Percentiles rank a stretch among this genome's conserved stretches.
Evolutionary conservation across 257 asterid genomes (phyloP).

Genomic region (Solanum habrochaites): DNA sequence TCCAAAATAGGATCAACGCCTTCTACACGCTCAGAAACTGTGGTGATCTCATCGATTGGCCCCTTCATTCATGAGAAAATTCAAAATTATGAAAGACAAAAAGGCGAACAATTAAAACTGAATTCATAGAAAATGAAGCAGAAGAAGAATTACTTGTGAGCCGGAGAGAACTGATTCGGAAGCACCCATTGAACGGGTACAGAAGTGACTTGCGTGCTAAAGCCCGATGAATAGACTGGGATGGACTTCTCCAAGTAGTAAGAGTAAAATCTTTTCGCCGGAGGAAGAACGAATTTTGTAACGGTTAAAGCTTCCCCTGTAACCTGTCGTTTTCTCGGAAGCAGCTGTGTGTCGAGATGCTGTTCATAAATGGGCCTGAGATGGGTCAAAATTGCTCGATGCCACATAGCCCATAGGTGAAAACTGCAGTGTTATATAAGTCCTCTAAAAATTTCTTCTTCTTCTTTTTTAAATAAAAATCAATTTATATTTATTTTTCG

Average conservation of each 20-base stretch:
- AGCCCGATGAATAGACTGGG: background rate
- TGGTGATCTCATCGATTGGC: slow-evolving; percentile 64
- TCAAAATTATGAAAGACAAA: background rate
- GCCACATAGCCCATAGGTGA: background rate
- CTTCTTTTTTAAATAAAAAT: background rate
- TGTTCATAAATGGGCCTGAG: background rate
- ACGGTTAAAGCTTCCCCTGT: background rate
- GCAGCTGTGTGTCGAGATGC: background rate
- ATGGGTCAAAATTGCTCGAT: background rate
- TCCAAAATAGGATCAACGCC: slow-evolving; percentile 61
- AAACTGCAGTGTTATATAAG: background rate
- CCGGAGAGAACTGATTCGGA: slow-evolving; percentile 65
- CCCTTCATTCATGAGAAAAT: slow-evolving; percentile 10
- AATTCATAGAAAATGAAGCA: background rate
- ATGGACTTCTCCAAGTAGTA: background rate
- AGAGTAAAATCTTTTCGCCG: background rate
- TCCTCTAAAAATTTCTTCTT: too few relatives aligned
- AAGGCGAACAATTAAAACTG: background rate
- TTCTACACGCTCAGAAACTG: slow-evolving; percentile 65
- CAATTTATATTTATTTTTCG: background rate
- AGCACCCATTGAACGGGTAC: slow-evolving; percentile 57
- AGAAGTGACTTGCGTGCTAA: background rate
- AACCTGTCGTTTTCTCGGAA: background rate
- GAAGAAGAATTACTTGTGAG: slow-evolving; percentile 34
- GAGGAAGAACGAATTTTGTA: background rate